Conservation (phyloP, 495 filamentous ascomycete species). For the Aspergillus sparsus region DNA sequence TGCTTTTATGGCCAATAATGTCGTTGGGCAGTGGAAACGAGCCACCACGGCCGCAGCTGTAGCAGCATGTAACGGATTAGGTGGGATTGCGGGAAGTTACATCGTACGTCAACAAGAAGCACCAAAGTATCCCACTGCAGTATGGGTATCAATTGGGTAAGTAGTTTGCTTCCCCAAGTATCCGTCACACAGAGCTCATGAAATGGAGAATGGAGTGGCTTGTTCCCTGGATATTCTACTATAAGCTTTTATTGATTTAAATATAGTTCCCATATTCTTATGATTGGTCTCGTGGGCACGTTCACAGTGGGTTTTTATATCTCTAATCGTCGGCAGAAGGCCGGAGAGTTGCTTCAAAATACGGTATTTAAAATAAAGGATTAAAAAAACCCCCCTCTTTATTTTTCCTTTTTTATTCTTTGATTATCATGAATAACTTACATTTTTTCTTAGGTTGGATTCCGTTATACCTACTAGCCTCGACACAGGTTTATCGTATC, state of each 20-base stretch:
- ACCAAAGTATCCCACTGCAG: slow-evolving; percentile 66
- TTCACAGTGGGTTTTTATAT: slow-evolving; percentile 65
- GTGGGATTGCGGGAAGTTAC: slow-evolving; percentile 74
- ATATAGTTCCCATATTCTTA: slow-evolving; percentile 60
- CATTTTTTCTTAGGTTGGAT: slow-evolving; percentile 35
- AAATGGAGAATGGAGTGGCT: no score
- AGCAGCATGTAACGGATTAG: slow-evolving; percentile 71
- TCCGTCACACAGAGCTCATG: no score
- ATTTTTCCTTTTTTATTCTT: slow-evolving; percentile 11
- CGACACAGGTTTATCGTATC: neutral
- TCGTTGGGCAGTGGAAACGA: slow-evolving; percentile 75
- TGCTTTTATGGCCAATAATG: slow-evolving; percentile 71
- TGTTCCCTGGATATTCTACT: neutral
- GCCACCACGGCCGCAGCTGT: slow-evolving; percentile 69
- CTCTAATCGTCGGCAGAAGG: slow-evolving; percentile 55
- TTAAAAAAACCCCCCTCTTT: no score
- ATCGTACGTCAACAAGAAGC: slow-evolving; percentile 70
- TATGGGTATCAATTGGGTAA: slow-evolving; percentile 71
- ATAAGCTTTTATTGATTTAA: neutral
- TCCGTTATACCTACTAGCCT: slow-evolving; percentile 55
- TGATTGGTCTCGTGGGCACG: slow-evolving; percentile 59
- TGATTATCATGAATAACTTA: neutral
- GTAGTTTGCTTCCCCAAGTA: slow-evolving; percentile 2
- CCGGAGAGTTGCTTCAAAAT: slow-evolving; percentile 55
- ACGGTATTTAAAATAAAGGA: slow-evolving; percentile 43